Base-by-base conservation (phyloP, 495 filamentous ascomycete genomes). In the Daldinia childiae region DNA sequence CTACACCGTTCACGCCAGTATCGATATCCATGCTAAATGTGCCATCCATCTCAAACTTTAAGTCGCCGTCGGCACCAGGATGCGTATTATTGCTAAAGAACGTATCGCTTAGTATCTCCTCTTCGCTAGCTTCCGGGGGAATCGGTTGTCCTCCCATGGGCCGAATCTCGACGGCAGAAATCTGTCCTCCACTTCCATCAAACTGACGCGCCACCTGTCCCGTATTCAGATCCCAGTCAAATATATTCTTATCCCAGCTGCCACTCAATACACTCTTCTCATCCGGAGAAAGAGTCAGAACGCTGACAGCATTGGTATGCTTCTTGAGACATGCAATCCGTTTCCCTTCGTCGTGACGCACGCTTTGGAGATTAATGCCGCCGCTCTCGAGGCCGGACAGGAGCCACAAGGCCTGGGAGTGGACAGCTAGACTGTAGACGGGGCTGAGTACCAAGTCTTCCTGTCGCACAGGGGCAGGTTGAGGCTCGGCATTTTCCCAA, bases 341-440 rank as follows among this genome's bases (percentile, higher is more conserved):
- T 77, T 92, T 97, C 6, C 96, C 95, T 79, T 98, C 96, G 57
- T 97, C 92, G 77, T 98, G 95, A 3, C 95, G 89, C n/a, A 97
- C 90, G 38, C 93, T 93, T 74, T 97, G 93, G 36, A 99, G 82
- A 75, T 97, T 96, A 77, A 99, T 98, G 17, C 89, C 90, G 8
- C 95, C 95, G 41, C 90, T 94, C 76, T 98, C 95, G 15, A 95
- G 79, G 0, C 95, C 95, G 38, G 92, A 93, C 12, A 98, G 83
- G 7, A 98, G 82, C 95, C 95, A 99, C 8, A 98, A 80, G 8
- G 91, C 93, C 76, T 95, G 89, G 52, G 90, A 92, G 62, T 98
- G 95, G 17, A 94, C 90, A 4, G 96, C 96, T 41, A 99, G 80
- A 17, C 93, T 97, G 77, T 99, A 98, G 1, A 99, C 94, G 0